Evolutionary conservation across 2,329 filamentous ascomycete species (phyloP).

Genomic region (Fusarium setosum): DNA sequence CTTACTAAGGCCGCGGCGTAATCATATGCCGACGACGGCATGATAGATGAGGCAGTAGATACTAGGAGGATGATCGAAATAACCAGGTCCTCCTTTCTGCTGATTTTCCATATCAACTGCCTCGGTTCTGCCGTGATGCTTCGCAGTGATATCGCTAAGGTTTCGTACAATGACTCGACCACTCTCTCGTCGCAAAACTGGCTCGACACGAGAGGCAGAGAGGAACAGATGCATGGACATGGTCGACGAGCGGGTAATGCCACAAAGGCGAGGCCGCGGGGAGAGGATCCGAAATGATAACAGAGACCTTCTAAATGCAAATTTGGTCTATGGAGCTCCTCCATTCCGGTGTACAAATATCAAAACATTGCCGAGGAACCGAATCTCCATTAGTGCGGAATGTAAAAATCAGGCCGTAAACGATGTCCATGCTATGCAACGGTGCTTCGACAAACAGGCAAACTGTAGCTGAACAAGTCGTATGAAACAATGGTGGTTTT

Average conservation of each 20-base stretch:
- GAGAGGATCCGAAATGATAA: slow-evolving; percentile 19
- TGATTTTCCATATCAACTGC: neutral
- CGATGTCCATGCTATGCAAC: slow-evolving; percentile 32
- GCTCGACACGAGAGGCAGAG: neutral
- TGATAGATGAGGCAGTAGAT: neutral
- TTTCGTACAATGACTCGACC: neutral
- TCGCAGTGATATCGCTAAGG: slow-evolving; percentile 9
- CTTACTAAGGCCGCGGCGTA: neutral
- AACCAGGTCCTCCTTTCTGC: neutral
- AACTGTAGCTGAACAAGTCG: slow-evolving; percentile 15
- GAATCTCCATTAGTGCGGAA: slow-evolving; percentile 24
- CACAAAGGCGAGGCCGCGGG: slow-evolving; percentile 1
- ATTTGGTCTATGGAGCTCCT: slow-evolving; percentile 35
- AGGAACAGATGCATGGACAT: slow-evolving; percentile 3
- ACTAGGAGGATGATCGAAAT: neutral
- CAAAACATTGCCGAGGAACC: slow-evolving; percentile 8
- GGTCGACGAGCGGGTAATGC: slow-evolving; percentile 4
- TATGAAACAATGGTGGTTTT: slow-evolving; percentile 5
- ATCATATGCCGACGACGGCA: neutral
- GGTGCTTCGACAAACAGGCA: slow-evolving; percentile 24
- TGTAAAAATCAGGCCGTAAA: slow-evolving; percentile 24
- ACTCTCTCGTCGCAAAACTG: slow-evolving; percentile 1
- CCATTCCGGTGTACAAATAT: slow-evolving; percentile 33
- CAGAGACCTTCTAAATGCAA: slow-evolving; percentile 41
- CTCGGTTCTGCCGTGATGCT: neutral